phyloP scores from a whole-genome alignment of 345 rosid species.

The Arabis alpina region DNA sequence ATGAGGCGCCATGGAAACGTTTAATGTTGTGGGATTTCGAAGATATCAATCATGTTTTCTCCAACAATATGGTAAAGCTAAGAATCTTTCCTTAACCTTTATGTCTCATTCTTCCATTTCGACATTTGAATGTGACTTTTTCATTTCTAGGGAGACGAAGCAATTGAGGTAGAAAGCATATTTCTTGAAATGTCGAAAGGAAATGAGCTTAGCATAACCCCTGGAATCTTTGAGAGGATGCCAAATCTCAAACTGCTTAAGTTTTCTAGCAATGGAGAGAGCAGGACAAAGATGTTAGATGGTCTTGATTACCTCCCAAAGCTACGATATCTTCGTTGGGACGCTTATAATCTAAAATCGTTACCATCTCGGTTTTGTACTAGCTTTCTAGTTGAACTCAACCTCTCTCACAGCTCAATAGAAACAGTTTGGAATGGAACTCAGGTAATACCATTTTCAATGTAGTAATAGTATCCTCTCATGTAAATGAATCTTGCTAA shows the following conservation, averaged over 20 bases:
- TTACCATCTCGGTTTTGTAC: slow-evolving; percentile 35
- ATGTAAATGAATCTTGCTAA: slow-evolving; percentile 10
- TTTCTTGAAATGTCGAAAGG: slow-evolving; percentile 26
- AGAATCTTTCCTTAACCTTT: background rate
- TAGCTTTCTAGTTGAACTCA: slow-evolving; percentile 33
- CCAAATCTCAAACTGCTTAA: slow-evolving; percentile 38
- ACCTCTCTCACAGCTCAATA: slow-evolving; percentile 38
- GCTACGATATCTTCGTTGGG: slow-evolving; percentile 35
- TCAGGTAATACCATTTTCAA: slow-evolving; percentile 18
- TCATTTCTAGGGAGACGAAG: slow-evolving; percentile 17
- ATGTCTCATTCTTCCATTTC: background rate
- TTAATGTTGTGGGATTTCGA: slow-evolving; percentile 42
- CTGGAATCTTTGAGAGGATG: slow-evolving; percentile 31
- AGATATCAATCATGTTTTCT: slow-evolving; percentile 32
- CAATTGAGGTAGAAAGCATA: slow-evolving; percentile 40
- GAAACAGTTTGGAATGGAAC: slow-evolving; percentile 35
- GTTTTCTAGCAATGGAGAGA: slow-evolving; percentile 16
- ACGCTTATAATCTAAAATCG: slow-evolving; percentile 21
- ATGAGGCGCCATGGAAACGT: slow-evolving; percentile 37
- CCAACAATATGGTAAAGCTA: slow-evolving; percentile 10
- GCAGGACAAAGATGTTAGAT: slow-evolving; percentile 26
- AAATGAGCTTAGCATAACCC: slow-evolving; percentile 23
- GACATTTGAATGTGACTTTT: background rate
- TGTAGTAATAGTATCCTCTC: background rate
- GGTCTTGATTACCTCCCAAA: slow-evolving; percentile 28